A percentile compares a stretch with the other conserved stretches of the same genome.
These are phyloP conservation scores for Heimioporus sp. DNA, from an alignment of 768 basidiomycete species.

Conservation along the genomic window DNA sequence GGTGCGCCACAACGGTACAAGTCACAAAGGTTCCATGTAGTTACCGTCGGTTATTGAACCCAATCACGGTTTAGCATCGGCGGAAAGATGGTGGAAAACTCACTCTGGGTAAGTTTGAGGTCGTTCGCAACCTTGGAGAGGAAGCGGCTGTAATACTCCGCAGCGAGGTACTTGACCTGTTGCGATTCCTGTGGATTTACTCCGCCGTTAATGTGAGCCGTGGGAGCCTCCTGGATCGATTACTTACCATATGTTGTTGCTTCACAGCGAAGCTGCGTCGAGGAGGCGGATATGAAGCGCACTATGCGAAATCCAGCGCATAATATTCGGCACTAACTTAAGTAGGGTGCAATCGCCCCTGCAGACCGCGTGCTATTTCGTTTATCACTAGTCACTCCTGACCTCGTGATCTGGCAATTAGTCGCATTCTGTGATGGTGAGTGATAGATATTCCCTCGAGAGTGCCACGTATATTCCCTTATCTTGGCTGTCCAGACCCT, in stretches of 20 bases:
- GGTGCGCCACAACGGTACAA: background rate
- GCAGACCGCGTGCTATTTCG: background rate
- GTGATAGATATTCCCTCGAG: background rate
- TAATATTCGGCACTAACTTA: background rate
- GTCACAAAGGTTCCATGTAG: background rate
- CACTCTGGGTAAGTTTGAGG: conserved; percentile 57
- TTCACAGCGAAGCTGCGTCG: background rate
- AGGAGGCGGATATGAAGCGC: background rate
- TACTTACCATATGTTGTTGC: background rate
- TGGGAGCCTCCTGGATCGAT: background rate
- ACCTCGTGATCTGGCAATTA: background rate
- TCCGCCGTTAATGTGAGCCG: background rate
- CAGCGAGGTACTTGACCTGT: conserved; percentile 34
- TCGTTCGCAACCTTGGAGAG: conserved; percentile 55
- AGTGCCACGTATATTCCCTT: background rate
- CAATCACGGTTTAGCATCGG: background rate
- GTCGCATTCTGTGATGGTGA: background rate
- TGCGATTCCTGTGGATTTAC: background rate
- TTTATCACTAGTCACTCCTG: background rate
- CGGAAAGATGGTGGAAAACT: conserved; percentile 18
- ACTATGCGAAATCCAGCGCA: background rate
- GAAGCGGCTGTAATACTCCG: conserved; percentile 51
- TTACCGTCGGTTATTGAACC: conserved; percentile 1
- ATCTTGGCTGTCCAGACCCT: background rate
- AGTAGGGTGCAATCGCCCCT: background rate